Evolutionary conservation across 164 flowering plant genomes (phyloP), one percentile per base, ranked within the genome.

Genomic region (Vitis labrusca): DNA sequence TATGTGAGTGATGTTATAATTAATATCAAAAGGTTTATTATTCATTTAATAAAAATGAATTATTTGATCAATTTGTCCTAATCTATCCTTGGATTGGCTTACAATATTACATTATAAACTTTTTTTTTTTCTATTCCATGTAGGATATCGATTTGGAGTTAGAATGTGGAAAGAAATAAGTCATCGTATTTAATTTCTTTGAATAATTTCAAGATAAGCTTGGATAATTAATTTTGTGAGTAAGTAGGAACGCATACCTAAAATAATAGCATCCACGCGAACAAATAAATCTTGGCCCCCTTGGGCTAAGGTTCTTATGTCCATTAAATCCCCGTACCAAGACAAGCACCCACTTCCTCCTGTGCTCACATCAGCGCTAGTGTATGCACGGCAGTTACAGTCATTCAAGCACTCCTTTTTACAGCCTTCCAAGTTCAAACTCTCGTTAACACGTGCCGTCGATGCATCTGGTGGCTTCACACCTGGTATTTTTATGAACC

Each of bases 321-420:
- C 87, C 2, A 67, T 47, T 69, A 84, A 10, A 10, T 73, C 71
- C 0, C 76, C 80, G 16, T 66, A 62, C 77, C 78, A 79, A 1
- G 68, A 64, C 30, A 82, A 2, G 78, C 87, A 85, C 2, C 84
- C 83, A 19, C 52, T 65, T 10, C 73, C 81, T 1, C 73, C 73
- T n/a, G 56, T 55, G 13, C 49, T 47, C 27, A 63, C 66, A 59
- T 75, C 32, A 3, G 74, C 74, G 44, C 53, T 71, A 0, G 82
- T 57, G 56, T 73, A 86, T 9, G 78, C 90, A 13, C 68, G 51
- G 59, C 90, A 86, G 1, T 84, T 69, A 58, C 88, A 86, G 71
- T 86, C 73, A 32, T 32, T 67, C 78, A 72, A 64, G 59, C 90
- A 85, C 47, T 50, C 66, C 5, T 67, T 23, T 73, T 63, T 51